Percentiles rank a stretch among this genome's conserved stretches.
Evolutionary conservation across 2,329 filamentous ascomycete genomes (phyloP).

Genomic region (Hymenoscyphus fraxineus): DNA sequence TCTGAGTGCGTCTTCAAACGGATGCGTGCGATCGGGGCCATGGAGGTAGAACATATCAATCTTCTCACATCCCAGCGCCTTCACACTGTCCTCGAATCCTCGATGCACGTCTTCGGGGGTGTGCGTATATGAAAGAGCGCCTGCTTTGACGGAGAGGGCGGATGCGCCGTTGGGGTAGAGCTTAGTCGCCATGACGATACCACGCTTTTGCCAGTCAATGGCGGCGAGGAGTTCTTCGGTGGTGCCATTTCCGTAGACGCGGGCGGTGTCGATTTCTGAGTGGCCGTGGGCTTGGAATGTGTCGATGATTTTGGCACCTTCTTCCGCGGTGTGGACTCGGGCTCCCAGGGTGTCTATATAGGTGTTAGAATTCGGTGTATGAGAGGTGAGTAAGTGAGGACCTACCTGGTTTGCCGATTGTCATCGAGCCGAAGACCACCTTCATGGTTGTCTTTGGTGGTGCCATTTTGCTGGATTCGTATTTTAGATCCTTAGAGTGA

Average conservation of each 20-base stretch:
- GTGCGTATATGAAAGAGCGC: conserved; percentile 45
- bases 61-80: conserved; percentile 50
- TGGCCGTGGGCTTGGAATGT: conserved; percentile 63
- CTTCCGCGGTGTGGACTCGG: conserved; percentile 36
- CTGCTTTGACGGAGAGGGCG: conserved; percentile 32
- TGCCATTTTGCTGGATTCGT: conserved; percentile 2
- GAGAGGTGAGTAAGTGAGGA: background rate
- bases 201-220: conserved; percentile 60
- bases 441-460: conserved; percentile 5
- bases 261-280: conserved; percentile 66
- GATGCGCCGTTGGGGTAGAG: conserved; percentile 20
- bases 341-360: background rate
- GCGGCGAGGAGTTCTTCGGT: conserved; percentile 60
- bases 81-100: conserved; percentile 47
- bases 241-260: conserved; percentile 58
- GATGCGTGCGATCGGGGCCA: conserved; percentile 29
- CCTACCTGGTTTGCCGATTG: conserved; percentile 19
- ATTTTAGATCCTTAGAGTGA: no score
- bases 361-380: background rate
- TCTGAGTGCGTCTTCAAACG: conserved; percentile 31
- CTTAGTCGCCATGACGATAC: conserved; percentile 61
- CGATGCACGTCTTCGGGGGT: conserved; percentile 47
- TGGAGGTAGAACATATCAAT: conserved; percentile 32
- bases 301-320: conserved; percentile 59
- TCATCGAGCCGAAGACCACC: conserved; percentile 28